Percentiles rank a stretch among this genome's conserved stretches.
phyloP scores from a whole-genome alignment of 352 stramenopile species.

The Pythium diclinum region DNA sequence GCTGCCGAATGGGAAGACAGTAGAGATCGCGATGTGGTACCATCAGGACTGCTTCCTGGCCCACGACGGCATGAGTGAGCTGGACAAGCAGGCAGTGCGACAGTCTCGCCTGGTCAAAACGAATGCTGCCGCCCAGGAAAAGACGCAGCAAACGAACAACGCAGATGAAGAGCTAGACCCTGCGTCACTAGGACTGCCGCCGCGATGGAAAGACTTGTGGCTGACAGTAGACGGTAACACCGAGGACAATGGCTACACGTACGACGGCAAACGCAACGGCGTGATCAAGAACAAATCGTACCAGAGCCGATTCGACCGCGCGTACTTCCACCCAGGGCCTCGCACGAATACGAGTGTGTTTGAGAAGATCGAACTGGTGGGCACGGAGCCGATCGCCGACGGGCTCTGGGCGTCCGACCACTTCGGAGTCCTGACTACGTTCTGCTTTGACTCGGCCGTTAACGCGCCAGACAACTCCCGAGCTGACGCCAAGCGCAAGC shows the following conservation, averaged over 20 bases:
- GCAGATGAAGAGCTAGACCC: constrained; percentile 16
- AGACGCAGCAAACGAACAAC: constrained; percentile 7
- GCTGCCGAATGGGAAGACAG: constrained; percentile 37
- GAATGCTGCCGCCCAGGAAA: not conserved
- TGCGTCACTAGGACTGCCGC: constrained; percentile 47
- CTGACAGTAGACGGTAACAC: constrained; percentile 59
- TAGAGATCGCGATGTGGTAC: constrained; percentile 61
- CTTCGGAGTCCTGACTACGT: constrained; percentile 54
- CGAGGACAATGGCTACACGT: constrained; percentile 74
- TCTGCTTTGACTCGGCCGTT: constrained; percentile 22
- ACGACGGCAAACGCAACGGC: constrained; percentile 57
- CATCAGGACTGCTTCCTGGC: constrained; percentile 53
- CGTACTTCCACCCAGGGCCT: constrained; percentile 54
- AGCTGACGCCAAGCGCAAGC: constrained; percentile 23
- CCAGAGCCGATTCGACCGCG: constrained; percentile 69
- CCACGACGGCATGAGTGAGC: constrained; percentile 22
- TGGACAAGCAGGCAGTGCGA: constrained; percentile 42
- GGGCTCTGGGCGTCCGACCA: constrained; percentile 73
- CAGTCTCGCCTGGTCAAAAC: constrained; percentile 1
- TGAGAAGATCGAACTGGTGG: constrained; percentile 51
- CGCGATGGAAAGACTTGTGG: constrained; percentile 70
- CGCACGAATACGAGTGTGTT: constrained; percentile 11
- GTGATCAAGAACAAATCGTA: constrained; percentile 60
- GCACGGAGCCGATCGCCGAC: constrained; percentile 63
- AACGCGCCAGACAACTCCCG: not conserved